Evolutionary conservation across 2,329 filamentous ascomycete species (phyloP).

Genomic region (Myriosclerotinia curreyana): DNA sequence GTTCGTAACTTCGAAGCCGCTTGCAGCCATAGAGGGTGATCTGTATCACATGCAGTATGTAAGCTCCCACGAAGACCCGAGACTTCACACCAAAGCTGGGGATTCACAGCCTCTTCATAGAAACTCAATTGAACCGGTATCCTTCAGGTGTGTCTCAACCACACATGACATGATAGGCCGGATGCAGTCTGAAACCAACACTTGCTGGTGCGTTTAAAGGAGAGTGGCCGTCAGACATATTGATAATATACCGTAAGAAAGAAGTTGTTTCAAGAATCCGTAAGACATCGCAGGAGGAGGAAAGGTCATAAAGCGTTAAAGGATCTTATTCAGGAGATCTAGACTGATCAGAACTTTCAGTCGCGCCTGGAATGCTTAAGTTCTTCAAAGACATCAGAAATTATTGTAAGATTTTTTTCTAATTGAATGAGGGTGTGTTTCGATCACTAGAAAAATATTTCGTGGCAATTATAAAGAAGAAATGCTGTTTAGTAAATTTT

Average conservation of each 20-base stretch:
- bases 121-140: neutral
- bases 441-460: neutral
- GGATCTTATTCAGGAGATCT: neutral
- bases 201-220: neutral
- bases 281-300: conserved; percentile 2
- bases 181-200: neutral
- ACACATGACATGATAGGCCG: neutral
- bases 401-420: neutral
- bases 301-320: neutral
- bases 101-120: neutral
- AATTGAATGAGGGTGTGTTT: neutral
- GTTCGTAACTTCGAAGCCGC: neutral
- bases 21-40: neutral
- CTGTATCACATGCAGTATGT: neutral
- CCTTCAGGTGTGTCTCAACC: neutral
- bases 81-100: neutral
- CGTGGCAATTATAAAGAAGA: neutral
- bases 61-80: neutral
- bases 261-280: neutral
- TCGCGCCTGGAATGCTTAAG: neutral
- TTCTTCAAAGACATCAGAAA: neutral
- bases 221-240: neutral
- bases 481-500: no score
- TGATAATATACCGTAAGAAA: neutral
- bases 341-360: conserved; percentile 4